Percentiles rank a stretch among this genome's conserved stretches.
These are phyloP conservation scores for Imleria badia DNA, from an alignment of 768 basidiomycete genomes.

Conservation along the genomic window DNA sequence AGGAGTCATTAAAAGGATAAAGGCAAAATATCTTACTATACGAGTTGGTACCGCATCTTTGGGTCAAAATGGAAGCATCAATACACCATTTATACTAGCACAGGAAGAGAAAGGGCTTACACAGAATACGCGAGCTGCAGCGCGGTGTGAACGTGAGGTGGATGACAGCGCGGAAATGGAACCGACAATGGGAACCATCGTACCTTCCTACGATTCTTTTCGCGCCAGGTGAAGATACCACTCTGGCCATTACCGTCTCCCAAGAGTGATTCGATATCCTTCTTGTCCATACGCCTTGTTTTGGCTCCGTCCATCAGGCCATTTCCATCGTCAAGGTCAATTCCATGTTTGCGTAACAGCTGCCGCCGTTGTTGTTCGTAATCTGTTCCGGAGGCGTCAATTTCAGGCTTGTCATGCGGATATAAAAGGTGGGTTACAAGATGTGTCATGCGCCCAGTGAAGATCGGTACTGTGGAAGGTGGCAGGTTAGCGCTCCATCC, in stretches of 20 bases:
- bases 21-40: conserved; percentile 61
- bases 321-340: conserved; percentile 85
- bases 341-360: conserved; percentile 87
- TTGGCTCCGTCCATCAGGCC: conserved; percentile 64
- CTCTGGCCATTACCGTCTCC: conserved; percentile 77
- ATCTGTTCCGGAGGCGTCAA: conserved; percentile 47
- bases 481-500: conserved; percentile 19
- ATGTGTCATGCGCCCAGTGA: conserved; percentile 97
- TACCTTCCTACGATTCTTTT: conserved; percentile 90
- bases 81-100: conserved; percentile 10
- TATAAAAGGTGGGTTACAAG: conserved; percentile 48
- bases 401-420: neutral
- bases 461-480: conserved; percentile 67
- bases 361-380: conserved; percentile 92
- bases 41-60: conserved; percentile 81
- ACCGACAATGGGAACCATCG: conserved; percentile 32
- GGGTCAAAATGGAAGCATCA: conserved; percentile 34
- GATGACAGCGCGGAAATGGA: conserved; percentile 27
- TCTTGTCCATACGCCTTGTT: conserved; percentile 77
- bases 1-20: conserved; percentile 26
- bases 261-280: conserved; percentile 83
- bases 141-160: conserved; percentile 24
- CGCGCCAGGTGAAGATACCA: conserved; percentile 93
- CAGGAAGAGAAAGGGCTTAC: conserved; percentile 47
- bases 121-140: conserved; percentile 82